Evolutionary conservation across 768 basidiomycete species (phyloP).

Genomic region (Russula vinacea): DNA sequence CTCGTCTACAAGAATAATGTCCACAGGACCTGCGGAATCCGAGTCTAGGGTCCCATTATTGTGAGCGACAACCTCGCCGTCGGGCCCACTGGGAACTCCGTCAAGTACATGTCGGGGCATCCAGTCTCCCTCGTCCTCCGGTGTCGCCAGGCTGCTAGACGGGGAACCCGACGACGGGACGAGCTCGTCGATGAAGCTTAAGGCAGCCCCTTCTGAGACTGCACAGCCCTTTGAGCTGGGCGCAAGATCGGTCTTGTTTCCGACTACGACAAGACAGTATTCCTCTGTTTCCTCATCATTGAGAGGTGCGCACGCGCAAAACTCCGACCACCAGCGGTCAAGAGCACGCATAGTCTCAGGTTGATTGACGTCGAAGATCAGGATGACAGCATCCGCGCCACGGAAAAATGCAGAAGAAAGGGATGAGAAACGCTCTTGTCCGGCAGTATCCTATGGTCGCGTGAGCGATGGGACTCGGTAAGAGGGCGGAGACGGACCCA

Average conservation of each 20-base stretch:
- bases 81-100: neutral
- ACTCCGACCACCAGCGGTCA: conserved; percentile 76
- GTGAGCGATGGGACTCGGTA: conserved; percentile 5
- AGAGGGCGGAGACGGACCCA: conserved; percentile 59
- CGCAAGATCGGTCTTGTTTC: conserved; percentile 73
- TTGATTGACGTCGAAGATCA: conserved; percentile 77
- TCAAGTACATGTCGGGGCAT: neutral
- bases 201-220: conserved; percentile 46
- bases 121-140: conserved; percentile 14
- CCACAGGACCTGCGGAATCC: neutral
- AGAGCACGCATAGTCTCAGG: conserved; percentile 58
- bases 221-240: conserved; percentile 22
- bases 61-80: neutral
- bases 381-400: conserved; percentile 75
- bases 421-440: conserved; percentile 84
- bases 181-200: conserved; percentile 54
- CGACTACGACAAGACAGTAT: conserved; percentile 66
- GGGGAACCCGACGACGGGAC: conserved; percentile 36
- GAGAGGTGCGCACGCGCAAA: conserved; percentile 63
- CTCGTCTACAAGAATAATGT: conserved; percentile 15
- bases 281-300: conserved; percentile 57
- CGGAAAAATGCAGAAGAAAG: conserved; percentile 82
- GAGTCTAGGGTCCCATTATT: neutral
- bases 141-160: conserved; percentile 15
- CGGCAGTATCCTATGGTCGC: conserved; percentile 66